These are phyloP conservation scores for Cercospora citrullina DNA, from an alignment of 2,329 filamentous ascomycete genomes.

Conservation along the genomic window DNA sequence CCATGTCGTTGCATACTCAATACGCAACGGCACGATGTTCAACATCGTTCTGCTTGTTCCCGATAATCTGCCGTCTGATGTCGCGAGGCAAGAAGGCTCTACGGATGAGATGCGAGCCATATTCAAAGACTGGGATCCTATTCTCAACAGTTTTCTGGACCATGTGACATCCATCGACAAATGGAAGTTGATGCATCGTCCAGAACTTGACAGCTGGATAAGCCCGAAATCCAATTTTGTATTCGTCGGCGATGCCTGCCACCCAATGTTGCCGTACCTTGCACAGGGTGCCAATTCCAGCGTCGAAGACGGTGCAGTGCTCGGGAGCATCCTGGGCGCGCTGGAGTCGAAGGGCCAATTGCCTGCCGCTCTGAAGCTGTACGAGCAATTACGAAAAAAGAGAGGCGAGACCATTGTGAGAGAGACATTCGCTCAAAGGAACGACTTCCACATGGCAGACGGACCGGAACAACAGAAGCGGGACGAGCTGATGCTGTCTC, in stretches of 20 bases:
- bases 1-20: conserved; percentile 64
- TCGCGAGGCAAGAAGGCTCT: conserved; percentile 55
- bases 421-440: conserved; percentile 59
- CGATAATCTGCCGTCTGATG: conserved; percentile 59
- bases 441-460: conserved; percentile 47
- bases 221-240: conserved; percentile 54
- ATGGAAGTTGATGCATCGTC: conserved; percentile 66
- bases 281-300: conserved; percentile 68
- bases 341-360: conserved; percentile 46
- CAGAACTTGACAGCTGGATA: conserved; percentile 57
- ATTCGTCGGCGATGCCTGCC: conserved; percentile 60
- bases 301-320: conserved; percentile 67
- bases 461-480: conserved; percentile 59
- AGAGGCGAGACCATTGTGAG: conserved; percentile 57
- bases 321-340: conserved; percentile 59
- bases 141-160: conserved; percentile 49
- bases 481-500: conserved; percentile 58
- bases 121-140: conserved; percentile 66
- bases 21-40: conserved; percentile 60
- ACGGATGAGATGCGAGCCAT: conserved; percentile 61
- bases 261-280: conserved; percentile 43
- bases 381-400: conserved; percentile 50
- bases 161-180: conserved; percentile 63
- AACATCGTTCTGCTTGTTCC: conserved; percentile 68
- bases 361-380: conserved; percentile 46